phyloP scores from a whole-genome alignment of 2,329 filamentous ascomycete genomes.

The Raffaelea albimanens region DNA sequence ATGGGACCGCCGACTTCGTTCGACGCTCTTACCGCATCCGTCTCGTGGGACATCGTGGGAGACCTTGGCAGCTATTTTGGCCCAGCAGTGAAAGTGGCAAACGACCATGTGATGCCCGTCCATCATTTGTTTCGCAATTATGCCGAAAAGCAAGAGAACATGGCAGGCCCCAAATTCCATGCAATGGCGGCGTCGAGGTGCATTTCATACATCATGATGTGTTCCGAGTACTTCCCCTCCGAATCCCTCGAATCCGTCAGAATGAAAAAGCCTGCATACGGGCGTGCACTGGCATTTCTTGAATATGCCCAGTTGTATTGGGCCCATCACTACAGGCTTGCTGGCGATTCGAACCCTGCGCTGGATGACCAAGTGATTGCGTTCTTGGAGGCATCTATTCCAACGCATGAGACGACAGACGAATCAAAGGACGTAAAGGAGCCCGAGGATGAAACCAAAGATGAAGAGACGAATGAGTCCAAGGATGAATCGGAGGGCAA shows the following conservation, averaged over 20 bases:
- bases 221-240: not conserved
- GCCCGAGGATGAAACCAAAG: too few species aligned
- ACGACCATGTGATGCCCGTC: conserved; percentile 1
- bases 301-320: conserved; percentile 5
- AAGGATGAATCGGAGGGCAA: too few species aligned
- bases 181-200: not conserved
- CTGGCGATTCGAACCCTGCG: not conserved
- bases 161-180: not conserved
- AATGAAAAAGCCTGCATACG: not conserved
- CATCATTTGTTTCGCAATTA: conserved; percentile 2
- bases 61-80: conserved; percentile 1
- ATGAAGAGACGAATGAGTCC: too few species aligned
- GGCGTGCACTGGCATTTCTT: not conserved
- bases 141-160: not conserved
- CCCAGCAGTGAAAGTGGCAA: not conserved
- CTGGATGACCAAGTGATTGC: not conserved
- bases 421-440: too few species aligned
- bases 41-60: conserved; percentile 6
- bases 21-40: not conserved
- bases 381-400: too few species aligned
- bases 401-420: too few species aligned
- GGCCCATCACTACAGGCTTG: not conserved
- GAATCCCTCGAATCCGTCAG: not conserved
- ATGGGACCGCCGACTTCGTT: not conserved
- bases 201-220: not conserved